Base-by-base conservation (phyloP, 805 yeast genomes). In the Ogataea philodendri region DNA sequence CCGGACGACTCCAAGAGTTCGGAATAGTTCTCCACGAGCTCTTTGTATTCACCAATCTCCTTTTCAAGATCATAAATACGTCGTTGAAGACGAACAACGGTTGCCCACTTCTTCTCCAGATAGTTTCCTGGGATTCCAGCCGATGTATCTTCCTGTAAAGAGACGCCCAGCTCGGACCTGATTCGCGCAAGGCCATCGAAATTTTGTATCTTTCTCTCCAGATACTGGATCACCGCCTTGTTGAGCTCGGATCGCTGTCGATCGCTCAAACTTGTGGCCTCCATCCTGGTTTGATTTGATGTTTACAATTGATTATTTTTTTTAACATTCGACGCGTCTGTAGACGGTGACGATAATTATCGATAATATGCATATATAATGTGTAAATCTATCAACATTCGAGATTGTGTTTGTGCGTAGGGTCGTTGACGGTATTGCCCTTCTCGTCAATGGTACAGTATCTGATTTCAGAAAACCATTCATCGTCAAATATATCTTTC, bases 41-140 rank as follows among this genome's bases (percentile, higher is more conserved):
- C 69, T 26, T 73, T 63, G 42, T 80, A 62, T 24, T 71, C 68
- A 11, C 59, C 59, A 4, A 74, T 56, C 30, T 78, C 81, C 13
- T 69, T 60, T 51, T 89, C 95, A 27, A 87, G 59, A 33, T 81
- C 90, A 39, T 81, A 63, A 26, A 81, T 79, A 49, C 76, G 72
- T 44, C 78, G 74, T 60, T 90, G 96, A 19, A 90, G 66, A 29
- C 95, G 66, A 20, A 86, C 69, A 4, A 89, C 90, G 0, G 95
- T 80, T 1, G 81, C 70, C 97, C 97, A 89, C 62, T 88, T 89
- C 60, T 81, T 82, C 48, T 82, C 86, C 24, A 86, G 44, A 30
- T 52, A 60, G 22, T 54, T 41, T 3, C 42, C 39, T 1, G 67
- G 66, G 5, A 58, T 48, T 6, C 48, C 29, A 19, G 27, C 15